Conservation (phyloP, 257 asterid genomes). For the Fraxinus quadrangulata region DNA sequence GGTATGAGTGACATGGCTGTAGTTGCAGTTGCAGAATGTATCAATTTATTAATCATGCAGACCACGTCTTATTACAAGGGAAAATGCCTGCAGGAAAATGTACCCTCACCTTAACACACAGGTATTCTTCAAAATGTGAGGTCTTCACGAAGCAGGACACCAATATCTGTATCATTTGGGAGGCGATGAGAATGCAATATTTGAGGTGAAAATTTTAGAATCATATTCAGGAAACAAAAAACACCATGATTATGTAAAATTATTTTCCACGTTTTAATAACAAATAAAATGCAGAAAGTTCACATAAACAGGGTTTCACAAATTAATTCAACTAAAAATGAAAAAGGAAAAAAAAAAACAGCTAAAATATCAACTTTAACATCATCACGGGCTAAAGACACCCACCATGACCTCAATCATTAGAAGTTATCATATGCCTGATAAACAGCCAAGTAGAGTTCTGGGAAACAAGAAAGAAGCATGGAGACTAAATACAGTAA, state of each 20-base stretch:
- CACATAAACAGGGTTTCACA: slow-evolving; percentile 7
- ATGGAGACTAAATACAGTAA: background rate
- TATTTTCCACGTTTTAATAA: slow-evolving; percentile 14
- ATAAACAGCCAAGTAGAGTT: background rate
- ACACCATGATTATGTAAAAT: slow-evolving; percentile 5
- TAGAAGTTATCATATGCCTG: too few species aligned
- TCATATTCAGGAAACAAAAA: slow-evolving; percentile 10
- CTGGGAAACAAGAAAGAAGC: background rate
- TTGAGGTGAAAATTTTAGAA: slow-evolving; percentile 4
- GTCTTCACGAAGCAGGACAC: slow-evolving; percentile 99
- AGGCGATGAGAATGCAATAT: slow-evolving; percentile 12
- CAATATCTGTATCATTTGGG: slow-evolving; percentile 60
- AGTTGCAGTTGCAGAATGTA: slow-evolving; percentile 16
- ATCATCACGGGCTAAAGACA: background rate
- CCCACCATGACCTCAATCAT: background rate
- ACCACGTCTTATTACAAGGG: background rate
- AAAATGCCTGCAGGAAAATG: slow-evolving; percentile 13
- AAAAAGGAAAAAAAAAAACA: background rate
- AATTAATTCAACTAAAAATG: too few species aligned
- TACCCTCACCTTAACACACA: slow-evolving; percentile 89
- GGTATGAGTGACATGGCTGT: slow-evolving; percentile 6
- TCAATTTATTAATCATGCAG: slow-evolving; percentile 5
- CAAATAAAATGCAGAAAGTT: slow-evolving; percentile 7
- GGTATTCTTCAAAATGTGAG: slow-evolving; percentile 90
- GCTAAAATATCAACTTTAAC: background rate